Percentiles rank a stretch among this genome's conserved stretches.
These are phyloP conservation scores for Cicer chorassanicum DNA, from an alignment of 306 rosid species.

Conservation along the genomic window DNA sequence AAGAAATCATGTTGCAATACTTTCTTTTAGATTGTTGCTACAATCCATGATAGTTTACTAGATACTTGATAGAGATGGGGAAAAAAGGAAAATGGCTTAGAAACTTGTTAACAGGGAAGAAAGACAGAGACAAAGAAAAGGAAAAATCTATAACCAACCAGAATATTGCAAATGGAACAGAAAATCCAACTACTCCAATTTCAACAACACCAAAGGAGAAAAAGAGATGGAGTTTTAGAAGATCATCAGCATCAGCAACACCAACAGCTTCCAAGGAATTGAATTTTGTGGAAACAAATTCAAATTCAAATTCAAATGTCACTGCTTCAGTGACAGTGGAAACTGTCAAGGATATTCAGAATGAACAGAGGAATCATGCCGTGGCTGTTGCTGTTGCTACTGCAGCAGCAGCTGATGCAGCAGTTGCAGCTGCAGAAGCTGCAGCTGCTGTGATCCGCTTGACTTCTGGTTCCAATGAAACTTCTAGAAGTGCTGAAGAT, in stretches of 20 bases:
- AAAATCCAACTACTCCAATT: constrained; percentile 62
- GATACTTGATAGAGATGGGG: constrained; percentile 66
- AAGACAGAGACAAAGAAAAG: constrained; percentile 54
- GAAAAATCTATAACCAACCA: constrained; percentile 47
- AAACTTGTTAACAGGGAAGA: constrained; percentile 79
- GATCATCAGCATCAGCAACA: constrained; percentile 72
- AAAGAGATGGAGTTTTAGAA: constrained; percentile 86
- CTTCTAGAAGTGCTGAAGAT: constrained; percentile 51
- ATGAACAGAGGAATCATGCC: constrained; percentile 70
- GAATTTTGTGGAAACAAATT: constrained; percentile 40
- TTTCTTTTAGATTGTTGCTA: constrained; percentile 52
- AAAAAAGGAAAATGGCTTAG: constrained; percentile 84
- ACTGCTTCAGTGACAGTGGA: constrained; percentile 44
- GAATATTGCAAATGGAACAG: constrained; percentile 49
- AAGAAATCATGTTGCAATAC: constrained; percentile 41
- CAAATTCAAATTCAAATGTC: constrained; percentile 37
- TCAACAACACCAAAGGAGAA: constrained; percentile 76
- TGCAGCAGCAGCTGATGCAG: constrained; percentile 65
- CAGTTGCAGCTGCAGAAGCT: constrained; percentile 75
- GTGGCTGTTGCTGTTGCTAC: constrained; percentile 73
- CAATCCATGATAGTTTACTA: constrained; percentile 45
- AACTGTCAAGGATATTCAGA: constrained; percentile 51
- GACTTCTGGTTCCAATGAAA: constrained; percentile 54
- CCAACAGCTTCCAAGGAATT: constrained; percentile 55
- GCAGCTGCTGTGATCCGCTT: constrained; percentile 67